Base-by-base conservation (phyloP, 306 rosid species). In the Vicia faba region DNA sequence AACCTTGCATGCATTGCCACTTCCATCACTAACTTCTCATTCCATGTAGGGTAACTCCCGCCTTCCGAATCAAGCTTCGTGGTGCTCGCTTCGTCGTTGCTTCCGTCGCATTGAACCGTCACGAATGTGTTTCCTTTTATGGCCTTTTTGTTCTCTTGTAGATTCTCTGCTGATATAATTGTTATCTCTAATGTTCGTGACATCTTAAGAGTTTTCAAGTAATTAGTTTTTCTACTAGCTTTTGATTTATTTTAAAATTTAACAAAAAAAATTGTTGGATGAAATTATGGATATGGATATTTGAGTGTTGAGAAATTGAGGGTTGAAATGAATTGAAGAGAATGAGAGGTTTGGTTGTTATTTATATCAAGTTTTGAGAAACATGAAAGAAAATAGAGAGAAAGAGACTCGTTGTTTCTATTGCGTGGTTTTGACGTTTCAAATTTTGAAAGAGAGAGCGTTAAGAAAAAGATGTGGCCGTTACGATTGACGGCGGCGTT, bases 41-140 rank as follows among this genome's bases (percentile, higher is more conserved):
- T 84, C 95, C 92, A 91, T 5, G 58, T 54, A 1, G 88, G 92
- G 61, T 68, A 81, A 31, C 81, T 75, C 10, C 88, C 87, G 9
- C 86, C 86, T 23, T 74, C 79, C 0, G 70, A 18, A 23, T 81
- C 86, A 53, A 68, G 72, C 13, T 55, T 75, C 0, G 90, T 81
- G 4, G 46, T 64, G 0, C 48, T 26, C 7, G 7, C 11, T 3
- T 60, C 74, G 1, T 66, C 66, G 14, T 4, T 38, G 59, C 73
- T 49, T 2, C 41, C 19, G 8, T 82, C 84, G 23, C 79, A 11
- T 29, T 70, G 73, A 39, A 88, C 84, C 11, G 75, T 45, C 7
- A 80, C 96, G 5, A 70, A 91, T 12, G 83, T 62, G 19, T 77
- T 76, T 38, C 79, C 88, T 66, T 50, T 85, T 0, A 82, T 15